A percentile compares a stretch with the other conserved stretches of the same genome.
These are phyloP conservation scores for Mycena galericulata DNA, from an alignment of 768 basidiomycete species.

Conservation along the genomic window DNA sequence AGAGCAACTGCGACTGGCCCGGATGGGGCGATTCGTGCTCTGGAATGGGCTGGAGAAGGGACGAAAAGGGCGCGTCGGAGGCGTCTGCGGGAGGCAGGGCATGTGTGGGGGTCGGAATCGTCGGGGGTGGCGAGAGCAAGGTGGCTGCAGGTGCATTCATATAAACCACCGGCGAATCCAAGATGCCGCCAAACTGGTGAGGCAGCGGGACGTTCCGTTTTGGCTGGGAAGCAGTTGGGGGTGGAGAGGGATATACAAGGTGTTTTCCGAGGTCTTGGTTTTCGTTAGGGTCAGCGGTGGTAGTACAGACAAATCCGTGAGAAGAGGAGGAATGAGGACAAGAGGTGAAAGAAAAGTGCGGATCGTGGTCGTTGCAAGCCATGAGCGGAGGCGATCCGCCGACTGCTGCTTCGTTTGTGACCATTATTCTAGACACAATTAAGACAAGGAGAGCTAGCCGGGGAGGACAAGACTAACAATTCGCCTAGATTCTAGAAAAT, in stretches of 20 bases:
- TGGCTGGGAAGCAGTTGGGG: slow-evolving; percentile 25
- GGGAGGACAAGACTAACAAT: slow-evolving; percentile 11
- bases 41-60: slow-evolving; percentile 24
- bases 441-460: neutral
- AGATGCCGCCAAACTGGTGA: slow-evolving; percentile 29
- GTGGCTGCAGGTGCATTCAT: slow-evolving; percentile 10
- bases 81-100: slow-evolving; percentile 22
- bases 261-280: slow-evolving; percentile 7
- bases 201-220: slow-evolving; percentile 31
- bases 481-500: slow-evolving; percentile 26
- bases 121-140: slow-evolving; percentile 27
- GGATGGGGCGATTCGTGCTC: slow-evolving; percentile 15
- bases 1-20: slow-evolving; percentile 23
- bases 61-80: neutral
- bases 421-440: slow-evolving; percentile 32
- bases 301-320: slow-evolving; percentile 32
- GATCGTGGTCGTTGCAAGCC: slow-evolving; percentile 11
- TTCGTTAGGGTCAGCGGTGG: slow-evolving; percentile 14
- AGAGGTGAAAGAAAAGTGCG: slow-evolving; percentile 28
- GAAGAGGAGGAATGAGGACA: slow-evolving; percentile 28
- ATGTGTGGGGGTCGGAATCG: slow-evolving; percentile 27
- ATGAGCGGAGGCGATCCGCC: neutral
- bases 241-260: slow-evolving; percentile 33
- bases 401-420: slow-evolving; percentile 8
- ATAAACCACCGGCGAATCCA: slow-evolving; percentile 31